Conservation (phyloP, 2,329 filamentous ascomycete genomes). For the Claviceps monticola region DNA sequence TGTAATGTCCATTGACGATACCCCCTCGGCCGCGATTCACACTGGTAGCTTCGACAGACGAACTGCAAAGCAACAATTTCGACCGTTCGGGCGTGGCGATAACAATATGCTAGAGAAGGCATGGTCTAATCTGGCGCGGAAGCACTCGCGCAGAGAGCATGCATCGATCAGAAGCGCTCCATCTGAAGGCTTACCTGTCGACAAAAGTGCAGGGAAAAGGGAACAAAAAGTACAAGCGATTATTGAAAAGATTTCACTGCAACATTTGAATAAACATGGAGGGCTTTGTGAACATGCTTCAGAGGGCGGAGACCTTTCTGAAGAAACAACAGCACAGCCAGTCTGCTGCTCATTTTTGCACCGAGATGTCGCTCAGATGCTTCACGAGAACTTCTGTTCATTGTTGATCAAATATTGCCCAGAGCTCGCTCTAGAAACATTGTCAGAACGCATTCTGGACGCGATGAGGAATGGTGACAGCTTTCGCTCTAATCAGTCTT, state of each 20-base stretch:
- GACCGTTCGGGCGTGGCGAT: slow-evolving; percentile 67
- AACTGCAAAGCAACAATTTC: slow-evolving; percentile 45
- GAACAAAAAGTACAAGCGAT: slow-evolving; percentile 13
- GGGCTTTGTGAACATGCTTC: slow-evolving; percentile 19
- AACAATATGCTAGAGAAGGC: slow-evolving; percentile 67
- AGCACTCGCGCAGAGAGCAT: slow-evolving; percentile 35
- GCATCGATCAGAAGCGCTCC: slow-evolving; percentile 14
- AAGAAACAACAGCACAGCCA: slow-evolving; percentile 27
- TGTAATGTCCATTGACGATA: slow-evolving; percentile 72
- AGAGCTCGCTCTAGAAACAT: slow-evolving; percentile 27
- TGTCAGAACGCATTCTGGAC: slow-evolving; percentile 32
- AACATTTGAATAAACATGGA: slow-evolving; percentile 2
- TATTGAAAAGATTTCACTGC: neutral
- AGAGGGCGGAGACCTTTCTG: slow-evolving; percentile 9
- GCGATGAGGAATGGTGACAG: slow-evolving; percentile 12
- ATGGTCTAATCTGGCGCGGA: slow-evolving; percentile 50
- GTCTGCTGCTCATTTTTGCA: slow-evolving; percentile 37
- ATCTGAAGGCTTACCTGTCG: neutral
- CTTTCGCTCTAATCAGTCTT: neutral
- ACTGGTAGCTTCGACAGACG: slow-evolving; percentile 35
- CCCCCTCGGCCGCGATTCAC: slow-evolving; percentile 52
- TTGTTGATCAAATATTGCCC: slow-evolving; percentile 27
- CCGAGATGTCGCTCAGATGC: slow-evolving; percentile 31
- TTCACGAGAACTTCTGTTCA: slow-evolving; percentile 36
- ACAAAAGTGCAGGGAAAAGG: neutral